Conservation (phyloP, 345 rosid species). For the Lagerstroemia speciosa region DNA sequence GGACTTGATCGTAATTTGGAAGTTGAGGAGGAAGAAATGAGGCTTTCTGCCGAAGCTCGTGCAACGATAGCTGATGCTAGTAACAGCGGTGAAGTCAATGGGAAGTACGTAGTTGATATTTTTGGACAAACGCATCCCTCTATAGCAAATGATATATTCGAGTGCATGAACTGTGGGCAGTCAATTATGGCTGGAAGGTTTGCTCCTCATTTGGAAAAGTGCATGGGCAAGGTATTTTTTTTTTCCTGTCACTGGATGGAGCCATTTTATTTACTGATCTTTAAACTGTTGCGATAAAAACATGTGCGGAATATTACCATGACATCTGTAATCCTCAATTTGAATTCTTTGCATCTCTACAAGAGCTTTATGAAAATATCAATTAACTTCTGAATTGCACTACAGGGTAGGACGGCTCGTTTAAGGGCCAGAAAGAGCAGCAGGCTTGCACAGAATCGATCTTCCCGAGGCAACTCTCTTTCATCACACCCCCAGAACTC, state of each 20-base stretch:
- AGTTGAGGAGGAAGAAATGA: constrained; percentile 78
- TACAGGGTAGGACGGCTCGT: constrained; percentile 90
- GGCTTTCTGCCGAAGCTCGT: constrained; percentile 72
- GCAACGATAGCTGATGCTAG: constrained; percentile 64
- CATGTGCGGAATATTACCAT: not conserved
- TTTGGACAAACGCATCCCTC: constrained; percentile 88
- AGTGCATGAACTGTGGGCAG: constrained; percentile 91
- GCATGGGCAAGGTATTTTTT: constrained; percentile 95
- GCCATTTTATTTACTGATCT: not conserved
- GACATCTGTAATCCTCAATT: not conserved
- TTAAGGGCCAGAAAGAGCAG: constrained; percentile 64
- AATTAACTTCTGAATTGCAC: not conserved
- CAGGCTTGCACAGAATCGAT: constrained; percentile 65
- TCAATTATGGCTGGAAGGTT: constrained; percentile 82
- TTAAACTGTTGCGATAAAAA: not conserved
- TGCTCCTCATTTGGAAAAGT: constrained; percentile 93
- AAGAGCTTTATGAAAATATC: not conserved
- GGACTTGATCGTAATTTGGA: constrained; percentile 83
- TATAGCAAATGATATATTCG: constrained; percentile 71
- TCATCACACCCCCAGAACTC: constrained; percentile 42
- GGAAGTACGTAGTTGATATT: constrained; percentile 78
- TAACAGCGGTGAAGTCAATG: constrained; percentile 54
- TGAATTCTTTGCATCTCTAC: not conserved
- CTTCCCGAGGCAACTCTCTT: constrained; percentile 51
- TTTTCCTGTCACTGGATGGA: not conserved